phyloP scores from a whole-genome alignment of 2,329 filamentous ascomycete species.

The Ceratocystiopsis sp. region DNA sequence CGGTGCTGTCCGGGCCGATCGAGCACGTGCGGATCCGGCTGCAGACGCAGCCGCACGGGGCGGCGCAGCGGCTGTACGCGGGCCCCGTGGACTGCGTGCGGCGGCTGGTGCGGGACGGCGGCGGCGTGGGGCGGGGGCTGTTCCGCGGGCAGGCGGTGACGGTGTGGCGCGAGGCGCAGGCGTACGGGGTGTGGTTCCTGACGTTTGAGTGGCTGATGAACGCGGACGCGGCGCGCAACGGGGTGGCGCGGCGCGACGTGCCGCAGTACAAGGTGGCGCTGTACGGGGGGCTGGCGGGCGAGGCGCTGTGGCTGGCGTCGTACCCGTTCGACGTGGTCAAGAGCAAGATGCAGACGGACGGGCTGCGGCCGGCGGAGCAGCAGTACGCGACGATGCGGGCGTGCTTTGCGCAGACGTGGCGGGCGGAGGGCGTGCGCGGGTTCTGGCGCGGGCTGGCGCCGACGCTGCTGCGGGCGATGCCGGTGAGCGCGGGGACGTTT shows the following conservation, averaged over 20 bases:
- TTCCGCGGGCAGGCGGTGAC: constrained; percentile 85
- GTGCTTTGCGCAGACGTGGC: constrained; percentile 73
- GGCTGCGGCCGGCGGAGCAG: constrained; percentile 50
- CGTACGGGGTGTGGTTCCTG: constrained; percentile 91
- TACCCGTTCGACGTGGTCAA: constrained; percentile 97
- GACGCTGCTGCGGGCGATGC: constrained; percentile 87
- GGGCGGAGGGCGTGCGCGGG: constrained; percentile 56
- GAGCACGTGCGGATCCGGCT: constrained; percentile 93
- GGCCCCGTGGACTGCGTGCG: constrained; percentile 83
- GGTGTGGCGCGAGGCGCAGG: constrained; percentile 73
- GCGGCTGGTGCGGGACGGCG: constrained; percentile 52
- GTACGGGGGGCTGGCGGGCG: constrained; percentile 86
- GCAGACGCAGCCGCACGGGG: constrained; percentile 89
- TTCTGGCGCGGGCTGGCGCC: constrained; percentile 94
- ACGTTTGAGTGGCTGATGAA: constrained; percentile 97
- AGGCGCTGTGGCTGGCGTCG: constrained; percentile 80
- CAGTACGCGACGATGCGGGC: constrained; percentile 71
- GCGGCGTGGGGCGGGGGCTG: constrained; percentile 53
- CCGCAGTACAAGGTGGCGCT: constrained; percentile 72
- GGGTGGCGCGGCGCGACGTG: constrained; percentile 57
- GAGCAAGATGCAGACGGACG: constrained; percentile 99
- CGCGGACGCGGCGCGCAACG: constrained; percentile 62
- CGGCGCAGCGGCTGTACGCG: constrained; percentile 49
- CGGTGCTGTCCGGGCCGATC: constrained; percentile 73
- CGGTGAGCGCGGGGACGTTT: constrained; percentile 95